These are phyloP conservation scores for Neofusicoccum umdonicola DNA, from an alignment of 2,329 filamentous ascomycete genomes.

Conservation along the genomic window DNA sequence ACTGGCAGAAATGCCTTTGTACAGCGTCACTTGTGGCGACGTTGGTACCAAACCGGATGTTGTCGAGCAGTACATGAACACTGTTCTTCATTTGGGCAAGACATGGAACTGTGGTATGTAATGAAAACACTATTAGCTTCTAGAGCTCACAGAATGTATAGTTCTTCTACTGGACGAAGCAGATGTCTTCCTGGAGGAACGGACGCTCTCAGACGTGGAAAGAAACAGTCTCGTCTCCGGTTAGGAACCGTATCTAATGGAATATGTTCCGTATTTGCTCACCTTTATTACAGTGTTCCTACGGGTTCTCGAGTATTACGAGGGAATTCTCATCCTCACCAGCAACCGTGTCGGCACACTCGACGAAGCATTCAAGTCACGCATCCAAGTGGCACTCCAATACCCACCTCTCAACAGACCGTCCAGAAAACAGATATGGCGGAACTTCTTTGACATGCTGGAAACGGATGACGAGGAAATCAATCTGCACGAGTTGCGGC, in stretches of 20 bases:
- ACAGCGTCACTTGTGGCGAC: neutral
- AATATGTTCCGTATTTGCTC: no score
- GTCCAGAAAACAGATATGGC: conserved; percentile 14
- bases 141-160: no score
- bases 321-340: neutral
- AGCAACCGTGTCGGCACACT: conserved; percentile 16
- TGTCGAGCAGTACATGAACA: neutral
- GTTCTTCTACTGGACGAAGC: conserved; percentile 41
- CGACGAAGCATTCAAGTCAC: conserved; percentile 17
- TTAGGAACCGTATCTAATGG: no score
- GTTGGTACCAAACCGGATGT: neutral
- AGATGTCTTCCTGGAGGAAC: conserved; percentile 59
- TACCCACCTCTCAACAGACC: conserved; percentile 2
- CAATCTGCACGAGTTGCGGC: neutral
- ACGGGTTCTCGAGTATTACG: conserved; percentile 30
- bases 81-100: neutral
- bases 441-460: conserved; percentile 16
- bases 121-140: no score
- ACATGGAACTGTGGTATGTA: neutral
- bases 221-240: conserved; percentile 38
- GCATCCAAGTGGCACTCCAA: conserved; percentile 19
- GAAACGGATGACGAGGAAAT: neutral
- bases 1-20: neutral
- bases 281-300: conserved; percentile 21
- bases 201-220: conserved; percentile 34